Base-by-base conservation (phyloP, 495 filamentous ascomycete species). In the Aspergillus biplanus region DNA sequence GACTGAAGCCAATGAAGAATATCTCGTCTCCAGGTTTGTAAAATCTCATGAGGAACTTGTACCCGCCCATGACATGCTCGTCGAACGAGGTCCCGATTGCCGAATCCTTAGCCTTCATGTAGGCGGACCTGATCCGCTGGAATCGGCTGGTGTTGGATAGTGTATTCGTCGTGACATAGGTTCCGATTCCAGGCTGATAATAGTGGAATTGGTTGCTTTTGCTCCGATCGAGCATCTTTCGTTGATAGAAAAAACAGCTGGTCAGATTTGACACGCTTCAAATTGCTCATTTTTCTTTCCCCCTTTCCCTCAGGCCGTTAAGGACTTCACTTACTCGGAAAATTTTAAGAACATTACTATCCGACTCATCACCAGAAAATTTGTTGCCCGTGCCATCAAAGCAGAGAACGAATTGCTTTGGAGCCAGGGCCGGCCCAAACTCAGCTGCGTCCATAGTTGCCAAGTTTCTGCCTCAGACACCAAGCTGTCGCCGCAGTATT, bases 331-430 rank as follows among this genome's bases (percentile, higher is more conserved):
- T 67, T 70, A 82, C 79, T 31, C 82, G 78, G 71, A 89, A 97
- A 31, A 97, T 92, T 73, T 96, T 97, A 49, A 97, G 77, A 61
- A 96, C 93, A 72, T 95, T 96, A 69, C 90, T 95, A 69, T 96
- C 91, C 11, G 86, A 86, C 54, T 90, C 87, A 69, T 91, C 90
- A 8, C 92, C 91, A 33, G 82, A 81, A 69, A 95, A 96, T 67
- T 93, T 91, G 68, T 96, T 95, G 3, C 92, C 92, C 0, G 92
- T 96, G 31, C 92, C 92, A 71, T 97, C 92, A 62, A 96, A 96
- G 68, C 92, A 96, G 5, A 96, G 79, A 16, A 97, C 86, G 52
- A 96, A 82, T 60, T 84, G 21, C 70, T 78, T 83, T 5, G 77
- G 78, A 18, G 21, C 21, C 21, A 27, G 21, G 21, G 21, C 21